These are phyloP conservation scores for Tuber magnatum DNA, from an alignment of 495 filamentous ascomycete genomes.

Conservation along the genomic window DNA sequence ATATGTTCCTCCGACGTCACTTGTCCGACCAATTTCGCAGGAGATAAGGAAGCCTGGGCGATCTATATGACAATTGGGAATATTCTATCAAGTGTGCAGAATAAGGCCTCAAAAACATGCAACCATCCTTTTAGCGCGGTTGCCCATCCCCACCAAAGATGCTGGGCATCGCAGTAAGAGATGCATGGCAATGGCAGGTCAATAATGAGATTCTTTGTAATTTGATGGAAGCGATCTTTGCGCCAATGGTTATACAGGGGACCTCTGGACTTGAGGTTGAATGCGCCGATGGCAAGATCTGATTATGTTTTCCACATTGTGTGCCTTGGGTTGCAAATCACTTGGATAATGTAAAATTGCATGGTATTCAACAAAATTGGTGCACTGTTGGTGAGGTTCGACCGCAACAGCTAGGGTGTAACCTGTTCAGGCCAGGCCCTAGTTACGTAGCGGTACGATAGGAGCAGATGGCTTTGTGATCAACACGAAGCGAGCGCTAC, in stretches of 20 bases:
- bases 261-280: background rate
- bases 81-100: too few species aligned
- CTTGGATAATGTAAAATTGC: slow-evolving; percentile 4
- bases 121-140: background rate
- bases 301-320: background rate
- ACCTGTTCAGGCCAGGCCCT: too few species aligned
- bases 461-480: too few species aligned
- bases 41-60: background rate
- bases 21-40: background rate
- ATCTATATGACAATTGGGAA: background rate
- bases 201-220: too few species aligned
- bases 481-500: too few species aligned
- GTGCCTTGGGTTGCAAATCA: too few species aligned
- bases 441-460: too few species aligned
- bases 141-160: background rate
- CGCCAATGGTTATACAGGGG: background rate
- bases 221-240: background rate
- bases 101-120: background rate
- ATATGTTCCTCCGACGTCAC: background rate
- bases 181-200: too few species aligned
- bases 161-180: background rate
- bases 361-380: background rate
- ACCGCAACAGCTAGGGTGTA: background rate
- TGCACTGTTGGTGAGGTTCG: background rate
- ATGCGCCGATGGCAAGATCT: background rate